Evolutionary conservation across 2,329 filamentous ascomycete genomes (phyloP), one percentile per base, ranked within the genome.

Genomic region (Diaporthe sp.): DNA sequence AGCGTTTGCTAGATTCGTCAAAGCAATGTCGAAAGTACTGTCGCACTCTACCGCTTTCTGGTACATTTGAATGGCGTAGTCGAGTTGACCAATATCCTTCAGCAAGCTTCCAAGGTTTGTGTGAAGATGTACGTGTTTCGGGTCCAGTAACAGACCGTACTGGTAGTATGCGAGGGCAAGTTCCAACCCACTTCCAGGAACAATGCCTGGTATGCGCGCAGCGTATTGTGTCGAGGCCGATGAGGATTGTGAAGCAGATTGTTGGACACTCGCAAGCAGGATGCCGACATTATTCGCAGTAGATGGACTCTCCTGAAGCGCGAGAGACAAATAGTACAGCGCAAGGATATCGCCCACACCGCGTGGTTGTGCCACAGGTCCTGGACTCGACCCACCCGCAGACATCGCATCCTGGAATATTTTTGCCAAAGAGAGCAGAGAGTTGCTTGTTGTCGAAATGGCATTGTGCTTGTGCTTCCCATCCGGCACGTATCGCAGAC

Each of bases 261-360:
- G 95, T 81, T 98, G 97, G 28, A 98, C 94, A 74, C 97, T 95
- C 7, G 97, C 97, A n/a, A 99, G 91, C 39, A 99, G 88, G 73
- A 99, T 99, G 4, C 97, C 97, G 17, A 99, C 96, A 82, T 99
- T 99, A 82, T 99, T 99, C 0, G 97, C 97, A 0, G 97, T 99
- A 0, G 97, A 99, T 2, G 97, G 97, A 80, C 97, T 98, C 65
- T 97, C 96, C 78, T 98, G 97, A 3, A 99, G 88, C 0, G 97
- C 98, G 4, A 99, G 87, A 0, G 97, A 99, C 3, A 99, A 88
- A 81, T 99, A 99, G 83, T 99, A 99, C 17, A 99, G 89, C 2
- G 96, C 95, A 49, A 99, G 86, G 51, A 99, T 98, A 81, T 99
- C 97, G 57, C 95, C 92, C 34, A 98, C 95, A 1, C 95, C 94